Evolutionary conservation across 2,329 filamentous ascomycete species (phyloP).

Genomic region (Fusarium verticillioides): DNA sequence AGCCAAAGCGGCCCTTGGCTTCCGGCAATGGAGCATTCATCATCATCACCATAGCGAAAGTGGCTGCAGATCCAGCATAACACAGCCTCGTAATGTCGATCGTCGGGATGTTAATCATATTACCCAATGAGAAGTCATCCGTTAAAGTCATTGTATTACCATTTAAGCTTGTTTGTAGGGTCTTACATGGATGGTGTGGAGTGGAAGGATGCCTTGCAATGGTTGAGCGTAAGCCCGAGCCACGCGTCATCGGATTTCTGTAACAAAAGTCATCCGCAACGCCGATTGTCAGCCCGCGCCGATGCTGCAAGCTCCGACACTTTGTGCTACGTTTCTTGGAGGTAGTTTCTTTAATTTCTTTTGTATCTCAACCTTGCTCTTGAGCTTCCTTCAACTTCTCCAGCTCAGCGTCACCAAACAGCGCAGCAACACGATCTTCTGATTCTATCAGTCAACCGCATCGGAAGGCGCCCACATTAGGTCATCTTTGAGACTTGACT

Average conservation of each 20-base stretch:
- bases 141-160: accelerated
- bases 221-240: background rate
- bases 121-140: background rate
- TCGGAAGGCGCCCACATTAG: no score
- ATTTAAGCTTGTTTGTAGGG: slow-evolving; percentile 1
- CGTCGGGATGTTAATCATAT: accelerated
- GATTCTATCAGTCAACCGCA: no score
- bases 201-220: background rate
- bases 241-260: slow-evolving; percentile 22
- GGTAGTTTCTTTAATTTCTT: no score
- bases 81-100: background rate
- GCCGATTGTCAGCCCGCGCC: background rate
- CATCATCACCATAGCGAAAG: background rate
- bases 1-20: background rate
- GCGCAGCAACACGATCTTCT: no score
- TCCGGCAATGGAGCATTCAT: background rate
- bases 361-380: no score
- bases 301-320: background rate
- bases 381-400: no score
- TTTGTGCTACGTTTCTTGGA: no score
- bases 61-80: no score
- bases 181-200: background rate
- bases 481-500: no score
- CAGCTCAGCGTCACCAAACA: no score
- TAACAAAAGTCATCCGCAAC: background rate